These are phyloP conservation scores for Sclerotinia borealis DNA, from an alignment of 2,329 filamentous ascomycete genomes.

Conservation along the genomic window DNA sequence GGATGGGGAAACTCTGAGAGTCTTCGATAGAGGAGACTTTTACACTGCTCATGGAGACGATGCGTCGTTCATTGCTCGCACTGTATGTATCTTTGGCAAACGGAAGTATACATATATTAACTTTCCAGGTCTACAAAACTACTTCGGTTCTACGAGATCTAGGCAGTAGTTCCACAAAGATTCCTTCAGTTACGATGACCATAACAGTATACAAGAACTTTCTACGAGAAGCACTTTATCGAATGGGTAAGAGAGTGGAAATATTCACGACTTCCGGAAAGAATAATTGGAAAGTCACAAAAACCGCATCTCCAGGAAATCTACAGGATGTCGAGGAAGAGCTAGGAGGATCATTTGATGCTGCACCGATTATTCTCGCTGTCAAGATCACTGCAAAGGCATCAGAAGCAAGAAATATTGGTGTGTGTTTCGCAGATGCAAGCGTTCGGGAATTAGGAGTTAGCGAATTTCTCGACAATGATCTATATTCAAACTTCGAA, in stretches of 20 bases:
- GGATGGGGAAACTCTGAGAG: conserved; percentile 70
- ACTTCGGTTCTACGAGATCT: conserved; percentile 91
- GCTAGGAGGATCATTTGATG: conserved; percentile 80
- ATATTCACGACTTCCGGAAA: conserved; percentile 76
- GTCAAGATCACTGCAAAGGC: conserved; percentile 91
- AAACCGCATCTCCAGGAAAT: conserved; percentile 93
- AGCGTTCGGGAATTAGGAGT: conserved; percentile 93
- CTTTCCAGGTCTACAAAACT: conserved; percentile 79
- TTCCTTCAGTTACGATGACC: conserved; percentile 93
- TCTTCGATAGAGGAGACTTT: conserved; percentile 92
- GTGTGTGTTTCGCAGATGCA: conserved; percentile 96
- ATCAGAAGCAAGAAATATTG: conserved; percentile 75
- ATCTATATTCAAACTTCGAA: conserved; percentile 97
- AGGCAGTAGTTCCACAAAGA: conserved; percentile 74
- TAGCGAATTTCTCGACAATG: conserved; percentile 98
- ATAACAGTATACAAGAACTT: conserved; percentile 94
- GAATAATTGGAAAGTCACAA: conserved; percentile 87
- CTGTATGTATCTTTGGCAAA: conserved; percentile 41
- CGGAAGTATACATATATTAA: not conserved
- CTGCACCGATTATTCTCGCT: conserved; percentile 88
- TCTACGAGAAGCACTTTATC: conserved; percentile 86
- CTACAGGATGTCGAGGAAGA: conserved; percentile 96
- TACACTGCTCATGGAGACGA: conserved; percentile 90
- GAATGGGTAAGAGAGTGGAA: conserved; percentile 83
- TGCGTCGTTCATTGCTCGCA: conserved; percentile 76